Evolutionary conservation across 495 filamentous ascomycete species (phyloP).

Genomic region (Lasiosphaeria ovina): DNA sequence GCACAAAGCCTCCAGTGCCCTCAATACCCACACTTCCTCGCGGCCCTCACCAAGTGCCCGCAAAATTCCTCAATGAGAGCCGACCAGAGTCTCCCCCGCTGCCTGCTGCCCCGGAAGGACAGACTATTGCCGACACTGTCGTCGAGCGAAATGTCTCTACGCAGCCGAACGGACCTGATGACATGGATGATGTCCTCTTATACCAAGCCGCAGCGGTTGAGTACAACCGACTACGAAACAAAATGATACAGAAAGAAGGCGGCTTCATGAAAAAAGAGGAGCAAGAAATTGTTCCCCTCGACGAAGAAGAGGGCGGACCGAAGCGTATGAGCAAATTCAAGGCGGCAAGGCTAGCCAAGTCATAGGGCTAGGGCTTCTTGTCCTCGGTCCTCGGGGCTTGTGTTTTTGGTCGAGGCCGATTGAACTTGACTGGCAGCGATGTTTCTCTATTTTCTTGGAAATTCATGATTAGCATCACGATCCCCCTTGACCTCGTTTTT

Average conservation of each 20-base stretch:
- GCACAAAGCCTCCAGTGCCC: constrained; percentile 8
- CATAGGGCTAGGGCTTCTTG: constrained; percentile 12
- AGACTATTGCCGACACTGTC: constrained; percentile 56
- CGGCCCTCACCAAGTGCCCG: constrained; percentile 33
- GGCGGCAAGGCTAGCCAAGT: constrained; percentile 68
- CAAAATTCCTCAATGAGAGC: constrained; percentile 19
- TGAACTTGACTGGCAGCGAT: constrained; percentile 18
- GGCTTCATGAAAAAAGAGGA: constrained; percentile 68
- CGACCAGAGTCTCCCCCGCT: constrained; percentile 18
- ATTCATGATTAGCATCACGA: neutral
- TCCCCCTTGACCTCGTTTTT: neutral
- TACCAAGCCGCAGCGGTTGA: constrained; percentile 75
- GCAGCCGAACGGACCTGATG: constrained; percentile 59
- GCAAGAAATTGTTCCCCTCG: constrained; percentile 55
- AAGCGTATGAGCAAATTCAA: constrained; percentile 85
- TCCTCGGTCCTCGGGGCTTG: constrained; percentile 10
- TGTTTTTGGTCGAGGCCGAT: constrained; percentile 22
- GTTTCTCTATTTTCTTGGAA: neutral
- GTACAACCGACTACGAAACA: constrained; percentile 75
- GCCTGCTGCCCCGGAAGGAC: constrained; percentile 55
- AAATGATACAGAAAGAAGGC: constrained; percentile 73
- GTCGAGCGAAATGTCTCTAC: constrained; percentile 56
- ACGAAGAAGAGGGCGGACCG: constrained; percentile 63
- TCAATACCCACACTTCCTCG: constrained; percentile 20
- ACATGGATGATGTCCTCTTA: constrained; percentile 69